Base-by-base conservation (phyloP, 805 yeast genomes). In the Barnettozyma wickerhamii region DNA sequence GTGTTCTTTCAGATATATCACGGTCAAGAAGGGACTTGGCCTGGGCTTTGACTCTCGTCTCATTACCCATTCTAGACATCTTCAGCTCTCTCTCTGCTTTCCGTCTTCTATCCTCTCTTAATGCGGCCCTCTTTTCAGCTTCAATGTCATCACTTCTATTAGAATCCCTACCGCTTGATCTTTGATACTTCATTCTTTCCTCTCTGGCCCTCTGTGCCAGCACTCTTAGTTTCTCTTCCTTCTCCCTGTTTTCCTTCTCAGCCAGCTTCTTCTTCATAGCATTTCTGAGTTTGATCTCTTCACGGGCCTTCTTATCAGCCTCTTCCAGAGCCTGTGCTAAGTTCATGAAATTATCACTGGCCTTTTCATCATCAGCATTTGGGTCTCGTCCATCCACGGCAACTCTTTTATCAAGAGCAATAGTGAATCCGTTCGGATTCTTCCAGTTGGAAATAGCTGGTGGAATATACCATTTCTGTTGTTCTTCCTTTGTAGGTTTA, bases 391-490 rank as follows among this genome's bases (percentile, higher is more conserved):
- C 70, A 40, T 68, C 72, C 12, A 74, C 72, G 2, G 78, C 71
- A 41, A 86, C 66, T 44, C 97, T 68, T 53, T 84, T 85, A 40
- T 89, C 95, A 30, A 90, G 61, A 1, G 84, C 79, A 33, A 90
- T 81, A 1, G 95, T 79, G 56, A 79, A 87, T 1, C 98, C 97
- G 51, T 85, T 84, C 14, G 90, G 86, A 60, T 93, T 93, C 60
- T 89, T 90, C 97, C 98, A 93, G 59, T 87, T 88, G 1, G 98
- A 91, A 0, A 91, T 76, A 1, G 95, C 87, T 0, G 95, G 81
- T 0, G 98, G 98, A 23, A 93, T 88, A 35, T 74, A 72, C 96
- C 97, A 91, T 46, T 76, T 72, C 20, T 75, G 77, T 48, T 79
- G 84, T 39, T 89, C 95, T 49, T 82, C 86, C 20, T 77, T 75